phyloP scores from a whole-genome alignment of 148 eudicot species.

The Chenopodium berlandieri region DNA sequence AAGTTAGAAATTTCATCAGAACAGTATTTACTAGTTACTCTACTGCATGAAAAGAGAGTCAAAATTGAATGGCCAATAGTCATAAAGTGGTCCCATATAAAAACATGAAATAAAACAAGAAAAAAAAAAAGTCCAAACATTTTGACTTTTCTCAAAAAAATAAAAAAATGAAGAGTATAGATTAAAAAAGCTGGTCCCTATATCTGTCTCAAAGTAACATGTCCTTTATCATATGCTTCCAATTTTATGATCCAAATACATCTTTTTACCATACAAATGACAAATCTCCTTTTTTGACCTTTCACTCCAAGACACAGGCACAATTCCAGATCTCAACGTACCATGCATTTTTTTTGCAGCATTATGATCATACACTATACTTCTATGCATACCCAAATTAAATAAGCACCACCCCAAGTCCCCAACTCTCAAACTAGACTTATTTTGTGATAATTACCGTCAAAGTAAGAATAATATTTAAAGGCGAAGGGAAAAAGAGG shows the following conservation, averaged over 20 bases:
- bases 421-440: too few species aligned
- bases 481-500: neutral
- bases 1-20: neutral
- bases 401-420: too few species aligned
- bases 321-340: slow-evolving; percentile 16
- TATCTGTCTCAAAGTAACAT: slow-evolving; percentile 29
- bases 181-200: slow-evolving; percentile 32
- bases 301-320: slow-evolving; percentile 37
- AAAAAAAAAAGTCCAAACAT: slow-evolving; percentile 17
- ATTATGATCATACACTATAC: too few species aligned
- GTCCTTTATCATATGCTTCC: slow-evolving; percentile 33
- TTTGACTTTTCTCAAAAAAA: slow-evolving; percentile 30
- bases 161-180: slow-evolving; percentile 16
- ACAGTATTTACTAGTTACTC: neutral
- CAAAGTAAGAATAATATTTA: too few species aligned
- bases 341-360: neutral
- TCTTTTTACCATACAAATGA: slow-evolving; percentile 24
- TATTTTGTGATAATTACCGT: too few species aligned
- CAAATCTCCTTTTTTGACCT: slow-evolving; percentile 29
- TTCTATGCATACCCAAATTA: too few species aligned
- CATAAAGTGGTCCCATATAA: slow-evolving; percentile 30
- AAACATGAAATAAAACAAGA: neutral
- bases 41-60: slow-evolving; percentile 21
- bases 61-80: slow-evolving; percentile 25
- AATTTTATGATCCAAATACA: slow-evolving; percentile 31